Percentiles rank a stretch among this genome's conserved stretches.
Evolutionary conservation across 306 rosid species (phyloP).

Genomic region (Ochetophila trinervis): DNA sequence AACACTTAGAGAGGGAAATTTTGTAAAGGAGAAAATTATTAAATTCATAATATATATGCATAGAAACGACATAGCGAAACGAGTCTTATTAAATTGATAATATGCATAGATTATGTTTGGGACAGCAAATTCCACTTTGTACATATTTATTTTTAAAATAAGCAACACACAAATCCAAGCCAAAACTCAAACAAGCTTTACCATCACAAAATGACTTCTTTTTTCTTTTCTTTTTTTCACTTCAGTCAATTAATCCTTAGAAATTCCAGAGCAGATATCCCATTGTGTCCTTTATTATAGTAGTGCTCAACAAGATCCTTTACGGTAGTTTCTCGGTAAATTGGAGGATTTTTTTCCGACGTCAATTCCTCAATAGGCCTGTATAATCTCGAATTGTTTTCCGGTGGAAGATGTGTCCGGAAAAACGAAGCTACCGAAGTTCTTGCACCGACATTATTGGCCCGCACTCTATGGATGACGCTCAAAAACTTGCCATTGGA

Average conservation of each 20-base stretch:
- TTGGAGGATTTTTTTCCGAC: constrained; percentile 45
- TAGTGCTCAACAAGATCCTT: constrained; percentile 19
- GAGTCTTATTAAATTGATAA: too few species aligned
- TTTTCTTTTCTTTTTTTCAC: too few species aligned
- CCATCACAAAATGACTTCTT: too few species aligned
- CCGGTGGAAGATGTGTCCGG: neutral
- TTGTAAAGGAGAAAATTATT: too few species aligned
- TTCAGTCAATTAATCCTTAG: constrained; percentile 25
- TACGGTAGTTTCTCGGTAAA: constrained; percentile 31
- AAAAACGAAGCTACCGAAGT: constrained; percentile 22
- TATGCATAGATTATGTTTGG: too few species aligned
- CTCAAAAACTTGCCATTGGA: constrained; percentile 32
- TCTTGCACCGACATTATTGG: constrained; percentile 25
- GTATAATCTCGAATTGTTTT: constrained; percentile 22
- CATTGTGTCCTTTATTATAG: constrained; percentile 33
- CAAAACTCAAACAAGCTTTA: too few species aligned
- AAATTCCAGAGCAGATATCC: constrained; percentile 30
- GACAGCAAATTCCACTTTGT: too few species aligned
- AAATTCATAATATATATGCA: too few species aligned
- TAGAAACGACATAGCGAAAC: too few species aligned
- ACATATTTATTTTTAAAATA: too few species aligned
- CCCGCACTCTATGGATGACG: constrained; percentile 25
- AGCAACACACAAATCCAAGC: too few species aligned
- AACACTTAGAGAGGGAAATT: too few species aligned
- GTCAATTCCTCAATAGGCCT: constrained; percentile 55